Conservation (phyloP, 2,329 filamentous ascomycete species). For the Cryphonectria naterciae region DNA sequence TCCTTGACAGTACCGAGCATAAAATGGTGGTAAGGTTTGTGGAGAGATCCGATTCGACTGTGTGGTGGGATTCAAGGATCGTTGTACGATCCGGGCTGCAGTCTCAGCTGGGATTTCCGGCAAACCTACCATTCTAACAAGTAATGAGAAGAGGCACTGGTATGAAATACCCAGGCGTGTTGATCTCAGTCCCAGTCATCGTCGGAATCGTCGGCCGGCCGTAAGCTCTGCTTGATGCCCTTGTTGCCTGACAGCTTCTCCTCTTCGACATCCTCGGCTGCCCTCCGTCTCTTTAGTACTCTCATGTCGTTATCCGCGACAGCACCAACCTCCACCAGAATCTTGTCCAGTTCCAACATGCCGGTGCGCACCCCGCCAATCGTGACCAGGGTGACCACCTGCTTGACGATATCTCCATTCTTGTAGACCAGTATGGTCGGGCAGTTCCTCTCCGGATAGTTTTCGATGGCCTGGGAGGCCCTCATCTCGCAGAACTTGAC, state of each 20-base stretch:
- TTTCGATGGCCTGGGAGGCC: conserved; percentile 91
- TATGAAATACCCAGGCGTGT: not conserved
- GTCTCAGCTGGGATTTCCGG: not conserved
- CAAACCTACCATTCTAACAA: not conserved
- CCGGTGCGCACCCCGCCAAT: conserved; percentile 73
- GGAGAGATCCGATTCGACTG: not conserved
- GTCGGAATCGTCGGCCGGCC: conserved; percentile 50
- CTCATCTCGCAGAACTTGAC: conserved; percentile 98
- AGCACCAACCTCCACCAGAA: conserved; percentile 82
- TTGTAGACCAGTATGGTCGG: conserved; percentile 92
- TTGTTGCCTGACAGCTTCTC: conserved; percentile 54
- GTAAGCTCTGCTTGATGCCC: conserved; percentile 50
- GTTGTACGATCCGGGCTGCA: not conserved
- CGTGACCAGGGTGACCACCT: conserved; percentile 86
- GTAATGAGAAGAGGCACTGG: not conserved
- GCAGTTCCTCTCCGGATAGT: conserved; percentile 92
- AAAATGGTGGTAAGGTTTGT: not conserved
- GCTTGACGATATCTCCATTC: conserved; percentile 88
- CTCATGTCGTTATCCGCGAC: conserved; percentile 79
- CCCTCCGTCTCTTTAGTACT: conserved; percentile 64
- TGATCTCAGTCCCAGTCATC: conserved; percentile 64
- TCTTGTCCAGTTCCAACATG: conserved; percentile 75
- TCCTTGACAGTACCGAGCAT: conserved; percentile 25
- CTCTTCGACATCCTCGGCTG: conserved; percentile 64
- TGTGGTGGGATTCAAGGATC: not conserved